These are phyloP conservation scores for Zancudomyces culisetae DNA, from an alignment of 371 early-diverging fungal species.

Conservation along the genomic window DNA sequence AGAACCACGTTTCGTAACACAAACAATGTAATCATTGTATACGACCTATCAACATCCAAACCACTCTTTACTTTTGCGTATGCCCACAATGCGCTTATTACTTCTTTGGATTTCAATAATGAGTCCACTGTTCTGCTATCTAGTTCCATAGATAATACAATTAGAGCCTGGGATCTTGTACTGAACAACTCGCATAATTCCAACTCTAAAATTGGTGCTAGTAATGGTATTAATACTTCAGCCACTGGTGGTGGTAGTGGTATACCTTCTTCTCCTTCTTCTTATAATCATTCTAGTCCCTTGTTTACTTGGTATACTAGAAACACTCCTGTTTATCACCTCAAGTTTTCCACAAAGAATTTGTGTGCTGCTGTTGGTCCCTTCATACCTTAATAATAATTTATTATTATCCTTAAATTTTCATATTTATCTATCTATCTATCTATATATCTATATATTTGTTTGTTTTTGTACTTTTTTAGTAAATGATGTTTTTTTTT, in stretches of 20 bases:
- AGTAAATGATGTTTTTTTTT: too few relatives aligned
- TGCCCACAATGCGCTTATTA: conserved; percentile 76
- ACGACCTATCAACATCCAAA: conserved; percentile 54
- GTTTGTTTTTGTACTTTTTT: too few relatives aligned
- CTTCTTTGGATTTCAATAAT: conserved; percentile 70
- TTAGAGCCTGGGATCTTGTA: conserved; percentile 85
- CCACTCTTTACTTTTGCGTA: conserved; percentile 64
- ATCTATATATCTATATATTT: too few relatives aligned
- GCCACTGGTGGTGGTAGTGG: not conserved
- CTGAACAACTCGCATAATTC: conserved; percentile 3
- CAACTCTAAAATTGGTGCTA: conserved; percentile 7
- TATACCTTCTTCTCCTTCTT: not conserved
- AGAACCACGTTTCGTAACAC: conserved; percentile 92
- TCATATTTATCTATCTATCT: too few relatives aligned
- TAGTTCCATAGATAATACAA: conserved; percentile 79
- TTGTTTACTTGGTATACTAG: conserved; percentile 78
- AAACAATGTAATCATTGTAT: conserved; percentile 64
- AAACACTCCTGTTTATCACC: conserved; percentile 74
- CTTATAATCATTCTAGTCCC: not conserved
- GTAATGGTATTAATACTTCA: not conserved
- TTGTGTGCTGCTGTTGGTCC: conserved; percentile 60
- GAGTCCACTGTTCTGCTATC: conserved; percentile 76
- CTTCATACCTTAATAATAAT: conserved; percentile 4
- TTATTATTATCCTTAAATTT: too few relatives aligned
- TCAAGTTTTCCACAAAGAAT: conserved; percentile 82